Percentiles rank a stretch among this genome's conserved stretches.
These are phyloP conservation scores for Boeremia lycopersici DNA, from an alignment of 2,329 filamentous ascomycete genomes.

Conservation along the genomic window DNA sequence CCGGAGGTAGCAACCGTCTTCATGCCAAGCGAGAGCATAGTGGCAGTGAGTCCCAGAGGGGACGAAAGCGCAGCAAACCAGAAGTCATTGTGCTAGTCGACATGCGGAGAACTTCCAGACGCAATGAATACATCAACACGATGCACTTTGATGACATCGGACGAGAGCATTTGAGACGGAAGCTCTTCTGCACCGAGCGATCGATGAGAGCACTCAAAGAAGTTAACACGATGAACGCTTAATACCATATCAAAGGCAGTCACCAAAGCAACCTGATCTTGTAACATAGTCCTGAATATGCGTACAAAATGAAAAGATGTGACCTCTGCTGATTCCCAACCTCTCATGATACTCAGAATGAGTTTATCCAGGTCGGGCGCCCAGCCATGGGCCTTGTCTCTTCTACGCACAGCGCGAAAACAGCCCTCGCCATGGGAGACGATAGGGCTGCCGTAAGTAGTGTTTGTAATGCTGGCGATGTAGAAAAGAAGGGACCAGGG, in stretches of 20 bases:
- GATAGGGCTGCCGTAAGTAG: conserved; percentile 64
- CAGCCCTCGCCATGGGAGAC: conserved; percentile 58
- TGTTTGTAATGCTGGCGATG: conserved; percentile 63
- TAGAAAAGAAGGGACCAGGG: conserved; percentile 52
- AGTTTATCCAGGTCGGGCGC: conserved; percentile 70
- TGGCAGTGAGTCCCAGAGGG: neutral
- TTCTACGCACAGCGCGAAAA: conserved; percentile 75
- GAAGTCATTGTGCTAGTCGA: neutral
- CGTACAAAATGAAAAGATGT: conserved; percentile 50
- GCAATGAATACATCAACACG: neutral
- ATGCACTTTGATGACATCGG: neutral
- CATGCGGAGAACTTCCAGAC: neutral
- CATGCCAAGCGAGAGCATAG: neutral
- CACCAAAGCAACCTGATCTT: neutral
- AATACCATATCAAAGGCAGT: neutral
- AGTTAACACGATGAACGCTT: neutral
- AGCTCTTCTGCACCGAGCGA: neutral
- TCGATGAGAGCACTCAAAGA: neutral
- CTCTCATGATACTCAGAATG: conserved; percentile 67
- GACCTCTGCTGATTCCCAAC: conserved; percentile 76
- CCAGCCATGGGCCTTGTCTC: conserved; percentile 69
- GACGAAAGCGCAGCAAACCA: neutral
- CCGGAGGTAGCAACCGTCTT: neutral
- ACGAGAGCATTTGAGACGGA: too few relatives aligned
- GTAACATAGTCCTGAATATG: neutral